Evolutionary conservation across 1,284 basidiomycete species (phyloP).

Genomic region (Lignosus rhinocerotis): DNA sequence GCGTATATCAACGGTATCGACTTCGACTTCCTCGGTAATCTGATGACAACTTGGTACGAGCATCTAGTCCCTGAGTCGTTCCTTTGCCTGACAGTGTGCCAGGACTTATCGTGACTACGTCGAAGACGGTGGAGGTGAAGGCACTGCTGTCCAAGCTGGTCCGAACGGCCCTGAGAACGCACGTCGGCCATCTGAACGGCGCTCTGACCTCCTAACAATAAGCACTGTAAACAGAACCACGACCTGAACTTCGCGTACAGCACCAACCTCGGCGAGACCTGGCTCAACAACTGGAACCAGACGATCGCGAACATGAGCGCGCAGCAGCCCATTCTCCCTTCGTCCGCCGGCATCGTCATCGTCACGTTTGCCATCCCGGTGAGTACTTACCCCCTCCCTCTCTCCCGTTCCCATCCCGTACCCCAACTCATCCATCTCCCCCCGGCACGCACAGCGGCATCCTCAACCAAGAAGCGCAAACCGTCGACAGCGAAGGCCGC

Average conservation of each 20-base stretch:
- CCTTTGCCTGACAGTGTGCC: not conserved
- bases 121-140: constrained; percentile 40
- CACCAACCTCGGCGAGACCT: constrained; percentile 36
- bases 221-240: constrained; percentile 39
- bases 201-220: not conserved
- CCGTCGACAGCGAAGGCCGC: constrained; percentile 37
- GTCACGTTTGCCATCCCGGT: constrained; percentile 42
- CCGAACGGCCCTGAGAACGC: constrained; percentile 49
- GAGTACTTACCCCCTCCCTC: not conserved
- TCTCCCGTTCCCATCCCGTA: not conserved
- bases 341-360: constrained; percentile 41
- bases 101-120: constrained; percentile 49
- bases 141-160: constrained; percentile 43
- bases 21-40: constrained; percentile 35
- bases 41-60: constrained; percentile 41
- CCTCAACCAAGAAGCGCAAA: constrained; percentile 46
- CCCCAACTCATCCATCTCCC: not conserved
- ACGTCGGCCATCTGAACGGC: constrained; percentile 2
- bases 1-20: constrained; percentile 49
- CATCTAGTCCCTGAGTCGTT: not conserved
- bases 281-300: constrained; percentile 43
- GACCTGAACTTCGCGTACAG: constrained; percentile 43
- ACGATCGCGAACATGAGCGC: constrained; percentile 32
- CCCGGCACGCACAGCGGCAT: constrained; percentile 36
- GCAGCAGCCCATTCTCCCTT: constrained; percentile 36